These are phyloP conservation scores for Lathyrus tuberosus DNA, from an alignment of 306 rosid genomes.

Conservation along the genomic window DNA sequence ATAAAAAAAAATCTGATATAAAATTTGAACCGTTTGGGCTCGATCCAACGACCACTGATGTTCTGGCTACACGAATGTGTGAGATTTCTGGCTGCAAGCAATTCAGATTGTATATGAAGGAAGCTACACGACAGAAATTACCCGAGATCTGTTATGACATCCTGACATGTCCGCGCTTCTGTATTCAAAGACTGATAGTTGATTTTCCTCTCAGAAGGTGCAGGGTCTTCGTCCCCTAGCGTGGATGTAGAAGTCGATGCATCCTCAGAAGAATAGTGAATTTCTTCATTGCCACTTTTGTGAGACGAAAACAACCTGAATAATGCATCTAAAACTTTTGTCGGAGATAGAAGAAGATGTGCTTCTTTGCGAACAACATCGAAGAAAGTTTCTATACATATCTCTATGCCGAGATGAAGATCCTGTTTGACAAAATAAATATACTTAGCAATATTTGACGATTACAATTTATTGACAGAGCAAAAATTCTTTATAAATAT, in stretches of 20 bases:
- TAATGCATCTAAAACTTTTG: conserved; percentile 52
- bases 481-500: neutral
- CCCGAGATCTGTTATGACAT: conserved; percentile 97
- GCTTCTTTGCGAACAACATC: conserved; percentile 72
- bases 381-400: conserved; percentile 76
- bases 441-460: conserved; percentile 29
- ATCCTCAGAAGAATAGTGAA: conserved; percentile 36
- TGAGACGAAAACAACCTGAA: conserved; percentile 47
- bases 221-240: conserved; percentile 56
- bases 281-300: conserved; percentile 34
- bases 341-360: conserved; percentile 80
- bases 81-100: no score
- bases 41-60: no score
- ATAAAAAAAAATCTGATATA: no score
- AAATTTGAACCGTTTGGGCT: no score
- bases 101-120: conserved; percentile 11
- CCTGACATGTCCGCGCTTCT: conserved; percentile 92
- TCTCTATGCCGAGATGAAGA: conserved; percentile 83
- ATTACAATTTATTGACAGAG: neutral
- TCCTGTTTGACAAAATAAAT: conserved; percentile 60
- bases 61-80: no score
- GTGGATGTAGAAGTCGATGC: conserved; percentile 49
- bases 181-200: conserved; percentile 75
- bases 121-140: conserved; percentile 38
- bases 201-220: conserved; percentile 48